phyloP scores from a whole-genome alignment of 2,329 filamentous ascomycete species.

The Aspergillus fumigatiaffinis region DNA sequence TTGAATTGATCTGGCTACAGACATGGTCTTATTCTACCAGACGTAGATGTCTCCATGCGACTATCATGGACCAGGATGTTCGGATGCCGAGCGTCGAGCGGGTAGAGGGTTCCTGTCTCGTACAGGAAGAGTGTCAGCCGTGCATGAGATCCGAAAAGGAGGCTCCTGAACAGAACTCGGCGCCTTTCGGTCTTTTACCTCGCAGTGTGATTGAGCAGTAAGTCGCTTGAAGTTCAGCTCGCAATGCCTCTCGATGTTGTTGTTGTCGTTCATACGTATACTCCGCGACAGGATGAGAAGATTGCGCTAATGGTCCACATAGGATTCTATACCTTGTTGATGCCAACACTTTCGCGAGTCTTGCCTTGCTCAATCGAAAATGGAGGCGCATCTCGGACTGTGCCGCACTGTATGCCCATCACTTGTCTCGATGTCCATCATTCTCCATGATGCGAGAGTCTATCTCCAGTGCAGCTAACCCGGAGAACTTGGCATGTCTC shows the following conservation, averaged over 20 bases:
- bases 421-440: conserved; percentile 43
- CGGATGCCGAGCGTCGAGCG: conserved; percentile 14
- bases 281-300: neutral
- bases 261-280: neutral
- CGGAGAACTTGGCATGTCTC: conserved; percentile 54
- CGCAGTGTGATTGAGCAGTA: conserved; percentile 27
- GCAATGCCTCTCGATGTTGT: conserved; percentile 4
- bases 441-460: conserved; percentile 37
- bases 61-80: conserved; percentile 24
- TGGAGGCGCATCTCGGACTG: conserved; percentile 44
- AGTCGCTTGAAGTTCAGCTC: conserved; percentile 10
- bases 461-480: conserved; percentile 29
- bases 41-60: conserved; percentile 14
- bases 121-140: conserved; percentile 7
- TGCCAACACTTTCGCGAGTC: conserved; percentile 45
- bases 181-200: conserved; percentile 23
- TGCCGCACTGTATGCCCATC: conserved; percentile 43
- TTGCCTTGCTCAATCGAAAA: conserved; percentile 41
- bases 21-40: conserved; percentile 11
- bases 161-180: conserved; percentile 5
- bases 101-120: conserved; percentile 7
- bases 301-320: conserved; percentile 18
- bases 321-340: conserved; percentile 47
- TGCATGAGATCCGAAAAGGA: conserved; percentile 2
- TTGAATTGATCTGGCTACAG: conserved; percentile 14